Evolutionary conservation across 2,329 filamentous ascomycete species (phyloP), one percentile per base, ranked within the genome.

Genomic region (Bipolaris oryzae): DNA sequence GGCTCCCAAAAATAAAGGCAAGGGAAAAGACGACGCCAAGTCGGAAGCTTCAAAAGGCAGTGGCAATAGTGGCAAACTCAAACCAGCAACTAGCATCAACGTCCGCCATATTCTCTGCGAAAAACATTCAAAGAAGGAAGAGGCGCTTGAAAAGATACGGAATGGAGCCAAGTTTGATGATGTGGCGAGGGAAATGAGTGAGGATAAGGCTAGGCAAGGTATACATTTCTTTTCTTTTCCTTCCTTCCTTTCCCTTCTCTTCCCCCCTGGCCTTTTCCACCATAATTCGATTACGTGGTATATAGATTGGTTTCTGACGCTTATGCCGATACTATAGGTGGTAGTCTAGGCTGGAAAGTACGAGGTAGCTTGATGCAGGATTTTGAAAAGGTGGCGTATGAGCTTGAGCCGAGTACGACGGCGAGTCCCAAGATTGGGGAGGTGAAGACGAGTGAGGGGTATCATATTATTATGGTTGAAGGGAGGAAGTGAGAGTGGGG

Each of bases 391-490:
- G 84, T 89, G 9, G 90, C 90, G 7, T 92, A 87, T 73, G 84
- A 82, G 23, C 80, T 93, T 34, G 85, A 89, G 64, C 77, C 84
- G 1, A 91, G 88, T 69, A 87, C 86, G 7, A 87, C 86, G 11
- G 79, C 74, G 11, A 87, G 78, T 56, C 88, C 89, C 1, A 88
- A 87, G 70, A 83, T 84, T 70, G 89, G 80, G 1, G 88, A 92
- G 78, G 87, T 82, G 20, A 92, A 90, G 81, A 92, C 90, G 1
- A 82, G 80, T 1, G 88, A 90, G 76, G 90, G 90, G 0, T 92
- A 92, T 79, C 90, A 93, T 74, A 86, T 93, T 62, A 85, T 93
- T 63, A 91, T 92, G 87, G 89, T 92, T 3, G 86, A 88, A 69
- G 86, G 85, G 47, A 78, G 86, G 70, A 87, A 86, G 72, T 71